phyloP scores from a whole-genome alignment of 306 rosid species.

The Crotalaria pallida region DNA sequence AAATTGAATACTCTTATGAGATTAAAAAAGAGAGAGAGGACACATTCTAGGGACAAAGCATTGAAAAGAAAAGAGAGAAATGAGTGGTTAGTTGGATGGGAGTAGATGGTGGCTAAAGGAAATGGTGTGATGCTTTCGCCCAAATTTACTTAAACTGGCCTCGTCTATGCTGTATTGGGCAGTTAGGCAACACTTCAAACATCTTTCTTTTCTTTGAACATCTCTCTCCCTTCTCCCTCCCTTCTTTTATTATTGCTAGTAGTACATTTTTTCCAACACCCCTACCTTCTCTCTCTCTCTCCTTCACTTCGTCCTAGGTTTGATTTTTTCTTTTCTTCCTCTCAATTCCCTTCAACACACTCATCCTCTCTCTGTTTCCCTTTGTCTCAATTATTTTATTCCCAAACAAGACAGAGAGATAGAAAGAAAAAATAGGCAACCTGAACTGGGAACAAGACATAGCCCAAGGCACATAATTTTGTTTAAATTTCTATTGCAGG shows the following conservation, averaged over 20 bases:
- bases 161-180: constrained; percentile 67
- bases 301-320: constrained; percentile 26
- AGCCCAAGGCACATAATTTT: background rate
- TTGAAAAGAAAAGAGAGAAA: too few species aligned
- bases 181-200: constrained; percentile 40
- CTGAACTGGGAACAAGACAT: background rate
- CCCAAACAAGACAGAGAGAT: background rate
- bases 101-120: background rate
- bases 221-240: constrained; percentile 22
- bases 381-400: background rate
- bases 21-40: too few species aligned
- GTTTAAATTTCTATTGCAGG: constrained; percentile 12
- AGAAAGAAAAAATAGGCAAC: background rate
- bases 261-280: constrained; percentile 35
- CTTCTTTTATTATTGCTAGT: too few species aligned
- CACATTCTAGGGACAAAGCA: too few species aligned
- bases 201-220: constrained; percentile 53
- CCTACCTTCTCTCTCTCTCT: constrained; percentile 6
- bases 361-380: background rate
- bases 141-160: constrained; percentile 48
- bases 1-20: too few species aligned
- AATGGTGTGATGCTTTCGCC: constrained; percentile 33
- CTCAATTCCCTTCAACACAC: background rate
- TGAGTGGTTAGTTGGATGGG: too few species aligned
- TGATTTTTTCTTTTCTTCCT: constrained; percentile 23